A percentile compares a stretch with the other conserved stretches of the same genome.
phyloP scores from a whole-genome alignment of 805 yeast genomes.

The Metschnikowia continentalis region DNA sequence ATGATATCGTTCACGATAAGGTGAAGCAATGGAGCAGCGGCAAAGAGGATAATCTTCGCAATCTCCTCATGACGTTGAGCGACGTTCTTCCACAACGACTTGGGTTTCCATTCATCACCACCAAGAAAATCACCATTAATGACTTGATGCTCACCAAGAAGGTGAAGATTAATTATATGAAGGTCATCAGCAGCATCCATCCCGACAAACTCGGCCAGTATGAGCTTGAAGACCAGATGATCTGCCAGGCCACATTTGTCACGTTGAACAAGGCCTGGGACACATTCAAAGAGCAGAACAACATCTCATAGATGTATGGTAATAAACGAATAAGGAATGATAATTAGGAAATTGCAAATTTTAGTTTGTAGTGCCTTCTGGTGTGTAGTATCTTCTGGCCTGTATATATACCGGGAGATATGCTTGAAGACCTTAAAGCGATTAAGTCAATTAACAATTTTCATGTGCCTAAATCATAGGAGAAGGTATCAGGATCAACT shows the following conservation, averaged over 20 bases:
- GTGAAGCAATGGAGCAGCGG: slow-evolving; percentile 65
- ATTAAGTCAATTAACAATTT: no score
- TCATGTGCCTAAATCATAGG: no score
- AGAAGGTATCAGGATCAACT: no score
- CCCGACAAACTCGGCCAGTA: slow-evolving; percentile 76
- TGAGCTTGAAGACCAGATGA: slow-evolving; percentile 66
- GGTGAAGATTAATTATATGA: slow-evolving; percentile 80
- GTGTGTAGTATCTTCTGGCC: no score
- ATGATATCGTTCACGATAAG: slow-evolving; percentile 56
- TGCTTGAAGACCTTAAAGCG: no score
- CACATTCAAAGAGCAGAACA: slow-evolving; percentile 21
- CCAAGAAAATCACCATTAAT: slow-evolving; percentile 48
- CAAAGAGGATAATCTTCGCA: slow-evolving; percentile 77
- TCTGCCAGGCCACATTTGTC: slow-evolving; percentile 85
- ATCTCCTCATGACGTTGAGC: slow-evolving; percentile 66
- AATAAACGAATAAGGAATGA: no score
- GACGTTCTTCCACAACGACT: slow-evolving; percentile 47
- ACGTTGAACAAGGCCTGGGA: slow-evolving; percentile 87
- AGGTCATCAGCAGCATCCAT: slow-evolving; percentile 71
- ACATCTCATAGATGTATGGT: not conserved
- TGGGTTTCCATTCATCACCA: slow-evolving; percentile 28
- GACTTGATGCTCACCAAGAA: slow-evolving; percentile 87
- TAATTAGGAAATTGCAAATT: no score
- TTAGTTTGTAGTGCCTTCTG: no score
- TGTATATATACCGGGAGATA: no score